phyloP scores from a whole-genome alignment of 164 flowering plant species.

The Annona cherimola region DNA sequence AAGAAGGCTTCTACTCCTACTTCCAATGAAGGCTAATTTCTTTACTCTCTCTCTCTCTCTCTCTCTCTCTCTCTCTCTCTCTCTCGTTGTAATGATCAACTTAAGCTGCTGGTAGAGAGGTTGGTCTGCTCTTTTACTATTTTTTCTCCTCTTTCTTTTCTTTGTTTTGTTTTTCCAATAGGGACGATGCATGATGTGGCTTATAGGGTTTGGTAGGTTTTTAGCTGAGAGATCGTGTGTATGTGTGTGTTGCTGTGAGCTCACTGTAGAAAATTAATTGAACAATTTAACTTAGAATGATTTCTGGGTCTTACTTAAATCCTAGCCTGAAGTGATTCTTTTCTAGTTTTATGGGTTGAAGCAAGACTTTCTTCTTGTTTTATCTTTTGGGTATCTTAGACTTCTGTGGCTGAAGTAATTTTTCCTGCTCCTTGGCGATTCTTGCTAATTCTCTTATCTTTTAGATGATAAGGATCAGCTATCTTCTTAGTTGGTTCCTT shows the following conservation, averaged over 20 bases:
- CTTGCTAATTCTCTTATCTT: background rate
- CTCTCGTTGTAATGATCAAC: background rate
- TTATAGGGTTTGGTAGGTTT: background rate
- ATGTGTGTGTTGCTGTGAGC: background rate
- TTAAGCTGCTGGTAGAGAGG: background rate
- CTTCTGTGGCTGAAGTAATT: background rate
- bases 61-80: background rate
- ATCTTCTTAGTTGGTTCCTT: background rate
- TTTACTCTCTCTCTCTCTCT: background rate
- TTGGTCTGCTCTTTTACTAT: background rate
- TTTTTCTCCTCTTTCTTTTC: background rate
- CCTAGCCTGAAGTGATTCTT: no score
- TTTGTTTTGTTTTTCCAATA: background rate
- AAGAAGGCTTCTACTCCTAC: constrained; percentile 36
- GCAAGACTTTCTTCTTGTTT: no score
- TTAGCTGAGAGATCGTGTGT: constrained; percentile 10
- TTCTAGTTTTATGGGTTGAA: no score
- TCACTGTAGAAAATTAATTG: constrained; percentile 3
- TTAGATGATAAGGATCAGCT: background rate
- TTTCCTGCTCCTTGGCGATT: background rate
- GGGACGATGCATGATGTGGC: constrained; percentile 5
- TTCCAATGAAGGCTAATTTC: background rate
- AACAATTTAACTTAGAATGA: background rate
- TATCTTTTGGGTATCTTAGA: no score
- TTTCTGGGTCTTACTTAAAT: background rate